A percentile compares a stretch with the other conserved stretches of the same genome.
Evolutionary conservation across 1,284 basidiomycete species (phyloP).

Genomic region (Volvariella surrecta): DNA sequence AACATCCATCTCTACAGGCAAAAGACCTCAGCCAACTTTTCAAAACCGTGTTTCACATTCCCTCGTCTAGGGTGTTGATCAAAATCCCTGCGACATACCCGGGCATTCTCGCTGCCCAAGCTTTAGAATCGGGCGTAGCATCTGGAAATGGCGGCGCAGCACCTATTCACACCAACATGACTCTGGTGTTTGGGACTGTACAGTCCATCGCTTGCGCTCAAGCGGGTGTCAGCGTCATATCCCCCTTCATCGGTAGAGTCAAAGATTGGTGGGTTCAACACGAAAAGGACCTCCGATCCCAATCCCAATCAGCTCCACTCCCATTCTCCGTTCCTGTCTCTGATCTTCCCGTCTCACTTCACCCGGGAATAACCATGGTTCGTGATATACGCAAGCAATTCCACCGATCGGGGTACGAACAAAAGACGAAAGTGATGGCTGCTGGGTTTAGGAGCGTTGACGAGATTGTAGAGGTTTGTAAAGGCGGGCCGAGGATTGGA

Average conservation of each 20-base stretch:
- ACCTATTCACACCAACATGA: conserved; percentile 24
- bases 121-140: conserved; percentile 15
- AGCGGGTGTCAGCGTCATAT: conserved; percentile 23
- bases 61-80: conserved; percentile 21
- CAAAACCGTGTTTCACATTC: conserved; percentile 18
- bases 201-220: conserved; percentile 28
- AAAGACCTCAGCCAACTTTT: conserved; percentile 17
- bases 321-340: conserved; percentile 2
- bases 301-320: conserved; percentile 1
- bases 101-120: conserved; percentile 22
- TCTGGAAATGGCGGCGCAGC: conserved; percentile 2
- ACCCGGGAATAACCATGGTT: conserved; percentile 22
- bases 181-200: conserved; percentile 22
- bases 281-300: conserved; percentile 9
- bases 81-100: conserved; percentile 25
- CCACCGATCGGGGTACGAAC: conserved; percentile 11
- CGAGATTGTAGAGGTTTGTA: conserved; percentile 21
- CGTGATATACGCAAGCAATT: conserved; percentile 19
- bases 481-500: conserved; percentile 15
- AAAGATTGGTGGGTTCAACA: conserved; percentile 25
- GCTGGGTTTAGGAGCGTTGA: conserved; percentile 22
- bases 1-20: conserved; percentile 14
- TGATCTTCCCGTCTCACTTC: conserved; percentile 15
- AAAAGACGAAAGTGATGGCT: conserved; percentile 22
- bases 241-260: conserved; percentile 26